Conservation (phyloP, 495 filamentous ascomycete species). For the Aspergillus incahuasiensis region DNA sequence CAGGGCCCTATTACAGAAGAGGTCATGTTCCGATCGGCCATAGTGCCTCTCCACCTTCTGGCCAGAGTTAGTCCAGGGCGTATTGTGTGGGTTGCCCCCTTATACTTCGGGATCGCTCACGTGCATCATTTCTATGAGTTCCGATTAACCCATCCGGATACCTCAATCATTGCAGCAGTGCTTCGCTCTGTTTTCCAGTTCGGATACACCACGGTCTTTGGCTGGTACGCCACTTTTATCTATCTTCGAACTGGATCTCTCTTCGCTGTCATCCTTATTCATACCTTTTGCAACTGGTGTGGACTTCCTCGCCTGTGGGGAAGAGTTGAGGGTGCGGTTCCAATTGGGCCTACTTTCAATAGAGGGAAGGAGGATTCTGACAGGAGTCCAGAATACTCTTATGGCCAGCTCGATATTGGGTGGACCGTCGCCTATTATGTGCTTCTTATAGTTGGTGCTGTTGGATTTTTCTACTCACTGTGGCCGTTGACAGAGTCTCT, state of each 20-base stretch:
- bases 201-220: conserved; percentile 88
- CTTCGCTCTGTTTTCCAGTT: conserved; percentile 78
- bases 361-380: conserved; percentile 42
- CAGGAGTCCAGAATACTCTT: conserved; percentile 13
- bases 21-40: conserved; percentile 80
- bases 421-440: conserved; percentile 80
- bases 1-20: conserved; percentile 91
- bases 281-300: conserved; percentile 90
- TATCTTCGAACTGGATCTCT: conserved; percentile 82
- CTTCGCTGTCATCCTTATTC: conserved; percentile 64
- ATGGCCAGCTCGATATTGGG: conserved; percentile 31
- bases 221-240: conserved; percentile 87
- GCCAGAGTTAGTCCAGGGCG: conserved; percentile 52
- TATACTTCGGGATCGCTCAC: conserved; percentile 94
- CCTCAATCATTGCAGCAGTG: conserved; percentile 53
- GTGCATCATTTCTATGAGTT: conserved; percentile 97
- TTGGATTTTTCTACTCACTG: conserved; percentile 61
- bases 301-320: conserved; percentile 88
- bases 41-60: conserved; percentile 78
- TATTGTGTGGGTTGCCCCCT: conserved; percentile 72
- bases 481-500: conserved; percentile 67
- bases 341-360: conserved; percentile 25
- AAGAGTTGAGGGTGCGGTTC: conserved; percentile 49
- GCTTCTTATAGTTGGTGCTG: conserved; percentile 65
- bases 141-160: conserved; percentile 70